A percentile compares a stretch with the other conserved stretches of the same genome.
Evolutionary conservation across 148 eudicot species (phyloP).

Genomic region (Cornus controversa): DNA sequence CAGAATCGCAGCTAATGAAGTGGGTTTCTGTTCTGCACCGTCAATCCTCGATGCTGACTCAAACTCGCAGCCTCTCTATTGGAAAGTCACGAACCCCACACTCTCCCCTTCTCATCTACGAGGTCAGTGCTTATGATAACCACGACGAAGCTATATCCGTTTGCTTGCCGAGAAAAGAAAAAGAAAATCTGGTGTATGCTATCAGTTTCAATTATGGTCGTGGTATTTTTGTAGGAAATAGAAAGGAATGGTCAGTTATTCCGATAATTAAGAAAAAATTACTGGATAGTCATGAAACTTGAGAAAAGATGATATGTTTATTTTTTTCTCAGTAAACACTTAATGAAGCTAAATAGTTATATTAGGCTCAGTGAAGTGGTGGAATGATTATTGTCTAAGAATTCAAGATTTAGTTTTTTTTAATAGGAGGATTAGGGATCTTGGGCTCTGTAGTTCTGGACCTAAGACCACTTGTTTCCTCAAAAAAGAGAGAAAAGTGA

Average conservation of each 20-base stretch:
- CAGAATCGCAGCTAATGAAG: slow-evolving; percentile 22
- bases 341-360: neutral
- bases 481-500: too few relatives aligned
- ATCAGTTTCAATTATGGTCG: neutral
- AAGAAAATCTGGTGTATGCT: neutral
- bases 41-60: slow-evolving; percentile 23
- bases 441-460: too few relatives aligned
- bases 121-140: slow-evolving; percentile 37
- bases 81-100: slow-evolving; percentile 85
- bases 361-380: neutral
- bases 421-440: too few relatives aligned
- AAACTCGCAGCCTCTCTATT: slow-evolving; percentile 44
- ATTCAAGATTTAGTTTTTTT: too few relatives aligned
- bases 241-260: neutral
- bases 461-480: too few relatives aligned
- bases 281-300: too few relatives aligned
- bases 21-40: slow-evolving; percentile 68
- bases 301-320: too few relatives aligned
- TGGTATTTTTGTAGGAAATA: neutral
- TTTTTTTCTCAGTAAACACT: too few relatives aligned
- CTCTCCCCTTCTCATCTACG: slow-evolving; percentile 87
- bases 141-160: neutral
- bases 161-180: slow-evolving; percentile 2
- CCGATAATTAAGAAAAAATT: too few relatives aligned
- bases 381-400: too few relatives aligned